These are phyloP conservation scores for Helminthosporium solani DNA, from an alignment of 2,329 filamentous ascomycete species.

Conservation along the genomic window DNA sequence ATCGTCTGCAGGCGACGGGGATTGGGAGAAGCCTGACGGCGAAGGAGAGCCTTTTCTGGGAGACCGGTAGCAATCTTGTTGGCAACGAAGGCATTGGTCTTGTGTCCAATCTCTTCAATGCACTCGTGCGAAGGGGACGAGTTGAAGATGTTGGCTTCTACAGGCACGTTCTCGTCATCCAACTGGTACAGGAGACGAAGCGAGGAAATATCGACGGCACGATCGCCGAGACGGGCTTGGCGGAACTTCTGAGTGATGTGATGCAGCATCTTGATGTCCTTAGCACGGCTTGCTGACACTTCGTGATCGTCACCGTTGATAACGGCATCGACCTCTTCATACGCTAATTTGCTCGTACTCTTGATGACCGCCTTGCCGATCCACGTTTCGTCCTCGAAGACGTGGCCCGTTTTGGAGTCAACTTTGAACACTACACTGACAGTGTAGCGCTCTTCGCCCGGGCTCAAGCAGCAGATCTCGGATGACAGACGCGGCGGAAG, in stretches of 20 bases:
- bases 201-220: slow-evolving; percentile 75
- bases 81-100: slow-evolving; percentile 86
- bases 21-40: slow-evolving; percentile 82
- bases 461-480: slow-evolving; percentile 83
- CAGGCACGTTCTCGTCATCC: slow-evolving; percentile 96
- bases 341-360: slow-evolving; percentile 81
- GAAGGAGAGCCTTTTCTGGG: slow-evolving; percentile 89
- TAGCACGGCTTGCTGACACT: slow-evolving; percentile 65
- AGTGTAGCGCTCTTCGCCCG: slow-evolving; percentile 85
- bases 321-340: slow-evolving; percentile 82
- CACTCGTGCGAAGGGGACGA: slow-evolving; percentile 86
- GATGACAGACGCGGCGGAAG: slow-evolving; percentile 81
- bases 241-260: slow-evolving; percentile 86
- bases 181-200: slow-evolving; percentile 89
- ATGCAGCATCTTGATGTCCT: slow-evolving; percentile 79
- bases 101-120: slow-evolving; percentile 92
- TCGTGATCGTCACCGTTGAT: slow-evolving; percentile 67
- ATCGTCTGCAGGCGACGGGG: slow-evolving; percentile 86
- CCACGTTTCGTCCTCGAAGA: slow-evolving; percentile 86
- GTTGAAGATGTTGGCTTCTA: slow-evolving; percentile 95
- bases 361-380: slow-evolving; percentile 92
- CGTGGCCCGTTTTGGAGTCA: slow-evolving; percentile 73
- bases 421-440: slow-evolving; percentile 93
- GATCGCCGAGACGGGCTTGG: slow-evolving; percentile 79
- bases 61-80: slow-evolving; percentile 76